Percentiles rank a stretch among this genome's conserved stretches.
phyloP scores from a whole-genome alignment of 768 basidiomycete species.

The Boletus insuetus region DNA sequence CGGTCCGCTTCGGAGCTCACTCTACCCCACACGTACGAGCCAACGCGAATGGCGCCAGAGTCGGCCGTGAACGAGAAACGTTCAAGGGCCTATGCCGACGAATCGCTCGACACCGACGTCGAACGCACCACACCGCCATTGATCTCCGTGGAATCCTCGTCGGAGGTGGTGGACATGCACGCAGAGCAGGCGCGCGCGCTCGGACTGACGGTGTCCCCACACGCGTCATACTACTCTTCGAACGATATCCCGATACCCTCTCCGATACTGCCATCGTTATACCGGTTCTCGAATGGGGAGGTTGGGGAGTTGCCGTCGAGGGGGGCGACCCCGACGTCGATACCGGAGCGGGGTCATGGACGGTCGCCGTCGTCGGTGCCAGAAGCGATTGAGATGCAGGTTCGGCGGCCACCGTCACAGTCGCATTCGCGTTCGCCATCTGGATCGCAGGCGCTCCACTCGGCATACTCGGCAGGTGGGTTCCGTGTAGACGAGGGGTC shows the following conservation, averaged over 20 bases:
- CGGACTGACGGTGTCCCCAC: slow-evolving; percentile 41
- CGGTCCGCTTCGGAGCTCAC: slow-evolving; percentile 66
- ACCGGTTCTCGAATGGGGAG: slow-evolving; percentile 46
- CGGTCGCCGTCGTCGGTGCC: slow-evolving; percentile 6
- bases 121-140: slow-evolving; percentile 3
- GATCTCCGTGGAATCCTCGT: slow-evolving; percentile 10
- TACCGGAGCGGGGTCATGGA: slow-evolving; percentile 1
- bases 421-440: neutral
- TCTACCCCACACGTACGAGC: slow-evolving; percentile 43
- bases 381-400: slow-evolving; percentile 41
- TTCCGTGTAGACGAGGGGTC: neutral
- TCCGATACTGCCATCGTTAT: slow-evolving; percentile 52
- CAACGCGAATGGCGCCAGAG: slow-evolving; percentile 36
- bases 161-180: slow-evolving; percentile 5
- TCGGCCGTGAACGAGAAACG: slow-evolving; percentile 15
- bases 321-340: slow-evolving; percentile 5
- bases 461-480: neutral
- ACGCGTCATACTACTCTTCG: slow-evolving; percentile 61
- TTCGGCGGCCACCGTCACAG: slow-evolving; percentile 24
- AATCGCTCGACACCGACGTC: neutral
- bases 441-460: slow-evolving; percentile 7
- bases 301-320: slow-evolving; percentile 35
- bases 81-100: neutral
- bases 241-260: slow-evolving; percentile 52
- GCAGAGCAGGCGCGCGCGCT: slow-evolving; percentile 26